phyloP scores from a whole-genome alignment of 495 filamentous ascomycete species.

The Annulohypoxylon bovei region DNA sequence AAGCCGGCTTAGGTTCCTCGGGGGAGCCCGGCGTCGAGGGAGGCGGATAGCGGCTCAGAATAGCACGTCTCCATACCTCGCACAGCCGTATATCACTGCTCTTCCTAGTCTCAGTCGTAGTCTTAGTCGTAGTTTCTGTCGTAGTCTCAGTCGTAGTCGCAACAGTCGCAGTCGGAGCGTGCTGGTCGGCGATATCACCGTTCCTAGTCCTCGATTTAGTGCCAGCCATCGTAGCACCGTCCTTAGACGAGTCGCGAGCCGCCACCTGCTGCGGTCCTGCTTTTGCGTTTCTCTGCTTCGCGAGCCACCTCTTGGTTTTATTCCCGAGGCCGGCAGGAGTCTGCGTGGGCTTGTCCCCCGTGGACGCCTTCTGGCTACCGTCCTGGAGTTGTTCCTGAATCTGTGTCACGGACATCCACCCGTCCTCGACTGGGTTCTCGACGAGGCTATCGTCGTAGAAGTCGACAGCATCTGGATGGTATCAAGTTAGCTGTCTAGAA shows the following conservation, averaged over 20 bases:
- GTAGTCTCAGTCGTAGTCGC: too few relatives aligned
- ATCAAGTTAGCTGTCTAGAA: not conserved
- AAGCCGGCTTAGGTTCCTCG: too few relatives aligned
- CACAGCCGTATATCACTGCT: not conserved
- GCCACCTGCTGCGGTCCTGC: not conserved
- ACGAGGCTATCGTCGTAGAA: not conserved
- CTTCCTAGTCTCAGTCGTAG: not conserved
- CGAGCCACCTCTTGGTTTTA: not conserved
- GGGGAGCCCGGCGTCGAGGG: not conserved
- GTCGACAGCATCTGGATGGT: not conserved
- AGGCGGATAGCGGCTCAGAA: not conserved
- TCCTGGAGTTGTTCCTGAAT: not conserved
- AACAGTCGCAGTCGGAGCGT: not conserved
- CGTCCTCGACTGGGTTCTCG: constrained; percentile 13
- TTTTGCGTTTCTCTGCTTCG: not conserved
- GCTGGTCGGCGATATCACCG: not conserved
- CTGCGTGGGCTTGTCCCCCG: not conserved
- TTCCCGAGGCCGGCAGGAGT: not conserved
- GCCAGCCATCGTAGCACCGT: not conserved
- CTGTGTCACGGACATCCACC: constrained; percentile 10
- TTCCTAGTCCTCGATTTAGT: not conserved
- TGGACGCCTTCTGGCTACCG: too few relatives aligned
- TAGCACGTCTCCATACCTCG: not conserved
- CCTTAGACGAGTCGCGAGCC: not conserved
- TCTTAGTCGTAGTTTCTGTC: not conserved